Conservation (phyloP, 768 basidiomycete genomes). For the Mycena alexandri region DNA sequence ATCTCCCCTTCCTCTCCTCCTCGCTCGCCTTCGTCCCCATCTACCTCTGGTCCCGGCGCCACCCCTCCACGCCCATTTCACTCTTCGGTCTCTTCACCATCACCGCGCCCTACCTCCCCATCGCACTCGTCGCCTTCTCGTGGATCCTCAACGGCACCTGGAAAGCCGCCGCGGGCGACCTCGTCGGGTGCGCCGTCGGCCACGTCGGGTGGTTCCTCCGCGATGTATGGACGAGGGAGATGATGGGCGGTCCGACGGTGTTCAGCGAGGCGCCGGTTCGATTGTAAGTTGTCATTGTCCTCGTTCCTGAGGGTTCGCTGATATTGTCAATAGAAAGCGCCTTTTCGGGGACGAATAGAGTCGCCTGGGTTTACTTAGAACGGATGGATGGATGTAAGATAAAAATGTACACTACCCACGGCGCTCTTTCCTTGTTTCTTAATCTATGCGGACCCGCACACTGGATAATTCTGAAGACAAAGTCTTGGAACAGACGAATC, state of each 20-base stretch:
- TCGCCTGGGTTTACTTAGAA: neutral
- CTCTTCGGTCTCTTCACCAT: constrained; percentile 96
- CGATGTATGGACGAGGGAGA: constrained; percentile 91
- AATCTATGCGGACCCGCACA: constrained; percentile 1
- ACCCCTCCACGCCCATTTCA: constrained; percentile 95
- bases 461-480: neutral
- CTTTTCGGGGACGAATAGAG: constrained; percentile 68
- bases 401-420: constrained; percentile 13
- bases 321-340: constrained; percentile 61
- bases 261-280: constrained; percentile 79
- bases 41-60: constrained; percentile 96
- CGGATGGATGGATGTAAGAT: constrained; percentile 16
- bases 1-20: constrained; percentile 93
- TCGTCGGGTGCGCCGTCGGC: constrained; percentile 89
- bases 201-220: constrained; percentile 88
- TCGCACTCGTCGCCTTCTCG: constrained; percentile 90
- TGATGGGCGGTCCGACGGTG: constrained; percentile 79
- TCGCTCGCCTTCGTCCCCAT: constrained; percentile 95
- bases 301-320: neutral
- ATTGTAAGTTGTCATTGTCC: constrained; percentile 64
- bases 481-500: too few species aligned
- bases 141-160: constrained; percentile 87
- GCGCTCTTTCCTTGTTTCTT: neutral
- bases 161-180: constrained; percentile 85
- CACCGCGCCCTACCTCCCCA: constrained; percentile 93